Evolutionary conservation across 2,329 filamentous ascomycete genomes (phyloP).

Genomic region (Lecanicillium sp.): DNA sequence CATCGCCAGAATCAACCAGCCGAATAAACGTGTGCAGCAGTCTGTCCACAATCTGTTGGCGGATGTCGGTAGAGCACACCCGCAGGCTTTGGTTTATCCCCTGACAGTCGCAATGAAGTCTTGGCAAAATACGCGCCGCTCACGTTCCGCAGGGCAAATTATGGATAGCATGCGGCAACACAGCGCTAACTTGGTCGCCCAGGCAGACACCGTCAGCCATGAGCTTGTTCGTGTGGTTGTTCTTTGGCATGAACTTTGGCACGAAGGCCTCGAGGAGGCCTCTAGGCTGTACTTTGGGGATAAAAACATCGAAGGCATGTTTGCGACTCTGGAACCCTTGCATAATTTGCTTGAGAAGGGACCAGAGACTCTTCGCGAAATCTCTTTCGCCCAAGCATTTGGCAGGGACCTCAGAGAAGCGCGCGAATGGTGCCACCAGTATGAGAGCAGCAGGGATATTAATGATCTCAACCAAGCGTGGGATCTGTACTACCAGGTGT

Average conservation of each 20-base stretch:
- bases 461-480: constrained; percentile 96
- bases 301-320: constrained; percentile 97
- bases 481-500: constrained; percentile 98
- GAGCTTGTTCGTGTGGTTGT: constrained; percentile 96
- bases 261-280: constrained; percentile 94
- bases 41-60: constrained; percentile 88
- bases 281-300: constrained; percentile 96
- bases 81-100: constrained; percentile 93
- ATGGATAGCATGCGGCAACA: constrained; percentile 99
- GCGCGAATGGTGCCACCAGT: constrained; percentile 91
- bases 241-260: constrained; percentile 98
- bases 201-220: constrained; percentile 90
- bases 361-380: constrained; percentile 87
- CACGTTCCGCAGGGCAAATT: constrained; percentile 81
- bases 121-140: constrained; percentile 68
- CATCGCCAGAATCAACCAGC: constrained; percentile 95
- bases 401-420: constrained; percentile 92
- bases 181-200: constrained; percentile 84
- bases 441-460: constrained; percentile 78
- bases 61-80: constrained; percentile 89
- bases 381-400: constrained; percentile 96
- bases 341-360: constrained; percentile 88
- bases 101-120: constrained; percentile 98
- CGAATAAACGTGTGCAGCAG: constrained; percentile 78
- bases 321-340: constrained; percentile 78